Evolutionary conservation across 2,329 filamentous ascomycete genomes (phyloP), one percentile per base, ranked within the genome.

Genomic region (Microcyclospora pomicola): DNA sequence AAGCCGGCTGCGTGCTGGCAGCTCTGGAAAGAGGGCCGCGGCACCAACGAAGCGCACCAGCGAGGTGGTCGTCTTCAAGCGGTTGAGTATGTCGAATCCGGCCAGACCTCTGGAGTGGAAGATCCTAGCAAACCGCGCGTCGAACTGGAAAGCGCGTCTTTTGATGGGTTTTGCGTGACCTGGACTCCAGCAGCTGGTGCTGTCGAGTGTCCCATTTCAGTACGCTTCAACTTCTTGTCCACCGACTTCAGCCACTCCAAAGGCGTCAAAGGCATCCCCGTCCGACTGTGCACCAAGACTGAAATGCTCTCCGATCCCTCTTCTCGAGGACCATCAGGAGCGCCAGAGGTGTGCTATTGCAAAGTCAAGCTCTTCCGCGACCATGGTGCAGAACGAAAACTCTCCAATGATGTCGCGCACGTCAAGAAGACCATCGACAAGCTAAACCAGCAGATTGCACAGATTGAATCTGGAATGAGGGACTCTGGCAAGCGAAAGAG

Each of bases 211-310:
- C 82, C 77, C 35, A 76, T 98, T 39, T 82, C 86, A 7, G 84
- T 96, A 10, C 82, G 91, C 33, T 98, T 96, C 69, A 98, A 98
- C 63, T 98, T 98, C 56, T 69, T 98, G 0, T 98, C 91, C 0
- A 98, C 91, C 7, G 91, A 98, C 57, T 98, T 96, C 58, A 96
- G 88, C 59, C 91, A 96, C 56, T 96, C 91, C 9, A 98, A 98
- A 56, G 91, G 91, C 33, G 91, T 98, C 35, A 98, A 96, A 62
- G 91, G 91, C 28, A 95, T 96, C 47, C 88, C 91, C 0, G 87
- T 98, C 4, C 71, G 91, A 39, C 71, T 96, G 0, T 96, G 88
- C 59, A 78, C 87, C 11, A 96, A 96, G 62, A 96, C 91, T 0
- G 80, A 82, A 46, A 61, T 78, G 9, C 42, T 88, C n/a, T 48